Percentiles rank a stretch among this genome's conserved stretches.
Conservation (phyloP, 257 asterid genomes). For the Avicennia marina region DNA sequence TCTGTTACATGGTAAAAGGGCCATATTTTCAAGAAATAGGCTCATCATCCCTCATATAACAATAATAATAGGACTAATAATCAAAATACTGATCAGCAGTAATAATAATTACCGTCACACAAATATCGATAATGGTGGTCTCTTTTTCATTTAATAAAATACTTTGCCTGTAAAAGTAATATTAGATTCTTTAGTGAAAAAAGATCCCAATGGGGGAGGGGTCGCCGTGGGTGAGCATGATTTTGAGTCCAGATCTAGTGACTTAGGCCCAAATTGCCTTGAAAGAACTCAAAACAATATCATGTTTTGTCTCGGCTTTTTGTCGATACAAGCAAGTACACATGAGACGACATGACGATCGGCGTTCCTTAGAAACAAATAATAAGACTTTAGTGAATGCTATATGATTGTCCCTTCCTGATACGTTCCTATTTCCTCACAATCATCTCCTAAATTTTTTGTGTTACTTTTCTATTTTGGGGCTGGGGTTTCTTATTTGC, state of each 20-base stretch:
- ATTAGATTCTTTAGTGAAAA: conserved; percentile 21
- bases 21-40: conserved; percentile 40
- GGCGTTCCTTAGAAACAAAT: conserved; percentile 36
- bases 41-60: conserved; percentile 20
- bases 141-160: neutral
- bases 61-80: conserved; percentile 6
- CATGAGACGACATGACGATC: conserved; percentile 44
- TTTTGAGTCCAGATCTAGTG: conserved; percentile 67
- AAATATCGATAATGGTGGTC: conserved; percentile 2
- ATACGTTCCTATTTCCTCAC: conserved; percentile 3
- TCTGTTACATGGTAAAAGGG: conserved; percentile 36
- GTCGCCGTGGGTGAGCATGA: conserved; percentile 37
- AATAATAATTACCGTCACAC: neutral
- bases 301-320: conserved; percentile 67
- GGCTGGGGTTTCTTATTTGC: neutral
- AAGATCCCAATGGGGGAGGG: conserved; percentile 7
- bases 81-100: neutral
- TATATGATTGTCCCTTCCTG: conserved; percentile 22
- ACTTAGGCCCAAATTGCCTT: conserved; percentile 45
- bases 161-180: too few relatives aligned
- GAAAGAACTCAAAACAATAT: conserved; percentile 64
- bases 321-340: conserved; percentile 46
- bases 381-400: conserved; percentile 12
- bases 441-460: neutral
- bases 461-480: too few relatives aligned